A percentile compares a stretch with the other conserved stretches of the same genome.
These are phyloP conservation scores for Trichomonas gallinae DNA, from an alignment of 208 protist genomes.

Conservation along the genomic window DNA sequence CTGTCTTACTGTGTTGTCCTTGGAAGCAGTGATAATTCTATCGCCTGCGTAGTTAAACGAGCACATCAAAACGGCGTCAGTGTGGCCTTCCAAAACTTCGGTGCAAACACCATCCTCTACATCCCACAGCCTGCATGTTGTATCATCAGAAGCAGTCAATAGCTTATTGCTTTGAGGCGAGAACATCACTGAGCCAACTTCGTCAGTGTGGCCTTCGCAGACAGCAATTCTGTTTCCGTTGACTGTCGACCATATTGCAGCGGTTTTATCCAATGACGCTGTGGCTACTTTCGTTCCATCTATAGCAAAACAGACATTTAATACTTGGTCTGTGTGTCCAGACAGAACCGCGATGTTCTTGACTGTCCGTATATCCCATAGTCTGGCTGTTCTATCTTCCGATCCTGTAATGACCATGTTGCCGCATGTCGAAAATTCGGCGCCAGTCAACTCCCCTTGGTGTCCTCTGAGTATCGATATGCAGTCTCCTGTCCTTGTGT, in stretches of 20 bases:
- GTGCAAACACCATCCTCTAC: slow-evolving; percentile 57
- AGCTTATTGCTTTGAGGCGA: slow-evolving; percentile 77
- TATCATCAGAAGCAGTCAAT: slow-evolving; percentile 69
- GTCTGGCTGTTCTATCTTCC: slow-evolving; percentile 71
- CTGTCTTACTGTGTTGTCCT: slow-evolving; percentile 85
- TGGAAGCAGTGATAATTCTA: slow-evolving; percentile 77
- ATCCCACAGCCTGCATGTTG: slow-evolving; percentile 71
- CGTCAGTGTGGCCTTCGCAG: slow-evolving; percentile 69
- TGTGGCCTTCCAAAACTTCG: slow-evolving; percentile 65
- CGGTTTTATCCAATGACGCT: slow-evolving; percentile 69
- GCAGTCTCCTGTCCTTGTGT: slow-evolving; percentile 63
- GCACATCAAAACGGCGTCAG: slow-evolving; percentile 78
- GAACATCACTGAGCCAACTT: slow-evolving; percentile 75
- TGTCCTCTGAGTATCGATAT: slow-evolving; percentile 70
- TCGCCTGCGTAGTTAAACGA: slow-evolving; percentile 77
- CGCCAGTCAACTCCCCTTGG: slow-evolving; percentile 73
- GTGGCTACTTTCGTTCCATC: slow-evolving; percentile 65
- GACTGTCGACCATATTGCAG: slow-evolving; percentile 66
- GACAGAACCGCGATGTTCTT: slow-evolving; percentile 59
- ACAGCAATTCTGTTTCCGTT: slow-evolving; percentile 52
- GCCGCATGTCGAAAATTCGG: slow-evolving; percentile 50
- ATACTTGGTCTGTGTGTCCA: slow-evolving; percentile 70
- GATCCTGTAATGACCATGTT: slow-evolving; percentile 71
- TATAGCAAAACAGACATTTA: slow-evolving; percentile 70
- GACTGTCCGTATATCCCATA: slow-evolving; percentile 73